phyloP scores from a whole-genome alignment of 768 basidiomycete genomes.

The Rhizopogon sp. region DNA sequence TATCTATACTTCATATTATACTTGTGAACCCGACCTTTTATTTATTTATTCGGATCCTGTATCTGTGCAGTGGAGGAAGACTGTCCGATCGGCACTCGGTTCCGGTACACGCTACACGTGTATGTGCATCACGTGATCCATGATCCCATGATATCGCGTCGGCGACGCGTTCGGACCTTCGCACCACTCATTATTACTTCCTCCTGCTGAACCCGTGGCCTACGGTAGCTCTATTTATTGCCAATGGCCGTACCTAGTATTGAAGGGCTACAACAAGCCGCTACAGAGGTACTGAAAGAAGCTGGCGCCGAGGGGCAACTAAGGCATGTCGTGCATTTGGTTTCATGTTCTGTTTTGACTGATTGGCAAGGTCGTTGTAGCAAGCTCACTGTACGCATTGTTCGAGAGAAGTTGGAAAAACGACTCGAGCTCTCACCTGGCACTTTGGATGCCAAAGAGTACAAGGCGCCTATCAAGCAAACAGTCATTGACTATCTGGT shows the following conservation, averaged over 20 bases:
- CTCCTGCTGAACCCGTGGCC: no score
- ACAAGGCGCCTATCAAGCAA: constrained; percentile 43
- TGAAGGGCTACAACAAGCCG: constrained; percentile 12
- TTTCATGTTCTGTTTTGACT: not conserved
- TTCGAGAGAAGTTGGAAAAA: constrained; percentile 47
- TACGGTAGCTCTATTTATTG: not conserved
- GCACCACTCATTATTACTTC: no score
- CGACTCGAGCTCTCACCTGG: constrained; percentile 40
- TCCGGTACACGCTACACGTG: not conserved
- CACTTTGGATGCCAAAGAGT: constrained; percentile 36
- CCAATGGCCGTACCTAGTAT: constrained; percentile 12
- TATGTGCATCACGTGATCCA: not conserved
- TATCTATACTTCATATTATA: not conserved
- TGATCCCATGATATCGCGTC: not conserved
- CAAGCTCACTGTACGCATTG: constrained; percentile 40
- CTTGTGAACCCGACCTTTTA: no score
- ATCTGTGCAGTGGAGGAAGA: no score
- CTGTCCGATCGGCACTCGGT: no score
- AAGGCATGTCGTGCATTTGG: constrained; percentile 4
- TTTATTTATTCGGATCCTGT: no score
- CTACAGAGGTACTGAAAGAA: constrained; percentile 16
- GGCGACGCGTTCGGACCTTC: not conserved
- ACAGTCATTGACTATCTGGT: constrained; percentile 13
- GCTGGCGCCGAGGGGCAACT: constrained; percentile 19
- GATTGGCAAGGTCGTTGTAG: constrained; percentile 5